phyloP scores from a whole-genome alignment of 1,284 basidiomycete species.

The Entoloma clypeatum region DNA sequence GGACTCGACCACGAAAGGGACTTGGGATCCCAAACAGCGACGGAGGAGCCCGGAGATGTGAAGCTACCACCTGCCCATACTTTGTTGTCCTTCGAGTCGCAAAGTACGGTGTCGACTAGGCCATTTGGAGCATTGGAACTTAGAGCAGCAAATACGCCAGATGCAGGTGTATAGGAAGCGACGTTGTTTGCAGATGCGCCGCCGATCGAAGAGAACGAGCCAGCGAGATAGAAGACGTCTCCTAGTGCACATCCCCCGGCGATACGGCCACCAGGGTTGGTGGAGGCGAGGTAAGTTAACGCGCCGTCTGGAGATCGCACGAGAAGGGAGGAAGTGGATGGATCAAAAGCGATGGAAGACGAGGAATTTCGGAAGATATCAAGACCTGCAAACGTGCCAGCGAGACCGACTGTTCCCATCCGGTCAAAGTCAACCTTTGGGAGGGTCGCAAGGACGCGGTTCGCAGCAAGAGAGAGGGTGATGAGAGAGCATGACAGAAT shows the following conservation, averaged over 20 bases:
- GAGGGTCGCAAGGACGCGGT: conserved; percentile 52
- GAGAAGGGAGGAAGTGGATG: conserved; percentile 65
- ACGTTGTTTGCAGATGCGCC: conserved; percentile 60
- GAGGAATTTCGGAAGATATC: conserved; percentile 66
- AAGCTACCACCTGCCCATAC: conserved; percentile 90
- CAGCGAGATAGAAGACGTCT: conserved; percentile 69
- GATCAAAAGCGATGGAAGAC: conserved; percentile 50
- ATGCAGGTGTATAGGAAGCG: conserved; percentile 66
- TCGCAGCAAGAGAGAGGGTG: conserved; percentile 25
- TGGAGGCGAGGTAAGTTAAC: conserved; percentile 61
- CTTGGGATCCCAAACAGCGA: conserved; percentile 76
- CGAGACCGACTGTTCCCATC: conserved; percentile 86
- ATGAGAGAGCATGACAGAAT: conserved; percentile 22
- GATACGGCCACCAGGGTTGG: conserved; percentile 67
- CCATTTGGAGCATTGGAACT: conserved; percentile 67
- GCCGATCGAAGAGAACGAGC: conserved; percentile 69
- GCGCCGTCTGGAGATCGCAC: conserved; percentile 62
- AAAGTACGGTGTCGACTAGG: conserved; percentile 73
- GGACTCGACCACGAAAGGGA: conserved; percentile 69
- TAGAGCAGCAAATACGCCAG: conserved; percentile 56
- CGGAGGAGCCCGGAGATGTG: conserved; percentile 62
- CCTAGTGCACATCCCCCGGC: conserved; percentile 61
- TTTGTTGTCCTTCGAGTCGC: conserved; percentile 67
- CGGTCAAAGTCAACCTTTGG: conserved; percentile 86
- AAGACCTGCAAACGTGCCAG: conserved; percentile 83